Base-by-base conservation (phyloP, 2,329 filamentous ascomycete genomes). In the Amauroascus niger region DNA sequence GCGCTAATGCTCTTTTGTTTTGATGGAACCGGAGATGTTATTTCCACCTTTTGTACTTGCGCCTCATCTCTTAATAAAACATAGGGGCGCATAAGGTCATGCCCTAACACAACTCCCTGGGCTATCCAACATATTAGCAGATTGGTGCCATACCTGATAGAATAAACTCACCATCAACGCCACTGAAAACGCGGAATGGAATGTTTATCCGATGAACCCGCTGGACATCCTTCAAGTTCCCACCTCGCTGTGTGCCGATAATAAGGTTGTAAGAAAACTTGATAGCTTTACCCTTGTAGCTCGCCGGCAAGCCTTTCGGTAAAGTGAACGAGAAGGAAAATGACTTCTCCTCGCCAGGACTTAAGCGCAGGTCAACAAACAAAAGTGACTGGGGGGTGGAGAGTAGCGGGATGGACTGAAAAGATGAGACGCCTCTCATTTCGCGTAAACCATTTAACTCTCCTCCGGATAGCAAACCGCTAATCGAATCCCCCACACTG, bases 401-500 rank as follows among this genome's bases (percentile, higher is more conserved):
- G n/a, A 98, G 77, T 45, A 98, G 74, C 0, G 93, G 93, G 41
- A 98, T 84, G 2, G 87, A 86, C 65, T 88, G 90, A 30, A 88
- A 86, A 66, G 86, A 93, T 24, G 86, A 86, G 49, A 86, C 84
- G 2, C 87, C 87, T 59, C 90, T 85, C 88, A 97, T 96, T 66
- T 97, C 90, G 64, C 90, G 89, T 65, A 98, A 90, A 55, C 86
- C 94, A 71, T 91, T 95, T 60, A 94, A 81, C 63, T 96, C 90
- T 51, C 84, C 84, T 45, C 84, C 82, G 6, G 89, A 88, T n/a
- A 97, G 76, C 3, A 98, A 72, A 52, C 93, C 90, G 50, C 87
- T 88, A 6, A 98, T 75, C 1, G 90, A 95, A 65, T 85, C 93
- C 58, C 88, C 87, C 64, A 97, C 81, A 58, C 82, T 87, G 44